Evolutionary conservation across 306 rosid species (phyloP).

Genomic region (Purshia tridentata): DNA sequence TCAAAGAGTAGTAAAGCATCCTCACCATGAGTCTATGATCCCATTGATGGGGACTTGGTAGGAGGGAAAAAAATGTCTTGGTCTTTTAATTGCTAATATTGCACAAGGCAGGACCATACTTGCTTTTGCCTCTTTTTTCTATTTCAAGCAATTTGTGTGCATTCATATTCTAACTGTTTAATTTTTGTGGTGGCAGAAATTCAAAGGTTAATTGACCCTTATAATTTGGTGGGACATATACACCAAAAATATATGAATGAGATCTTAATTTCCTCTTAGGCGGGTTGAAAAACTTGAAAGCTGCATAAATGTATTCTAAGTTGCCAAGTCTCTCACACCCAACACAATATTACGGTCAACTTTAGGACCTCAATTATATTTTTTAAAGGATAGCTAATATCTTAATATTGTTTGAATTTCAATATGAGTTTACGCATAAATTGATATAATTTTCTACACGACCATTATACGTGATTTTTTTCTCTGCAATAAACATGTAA

Average conservation of each 20-base stretch:
- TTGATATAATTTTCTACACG: no score
- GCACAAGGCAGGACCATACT: neutral
- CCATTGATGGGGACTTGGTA: neutral
- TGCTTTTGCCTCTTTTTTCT: neutral
- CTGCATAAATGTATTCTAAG: neutral
- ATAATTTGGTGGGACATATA: neutral
- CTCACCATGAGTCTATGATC: neutral
- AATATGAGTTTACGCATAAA: no score
- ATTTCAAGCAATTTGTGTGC: neutral
- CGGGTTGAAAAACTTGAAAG: neutral
- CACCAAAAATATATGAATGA: neutral
- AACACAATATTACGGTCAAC: neutral
- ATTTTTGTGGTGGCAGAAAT: neutral
- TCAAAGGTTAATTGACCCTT: constrained; percentile 1
- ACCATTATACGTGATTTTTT: no score
- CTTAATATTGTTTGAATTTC: no score
- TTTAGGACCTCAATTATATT: neutral
- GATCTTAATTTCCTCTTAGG: no score
- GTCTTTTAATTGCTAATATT: neutral
- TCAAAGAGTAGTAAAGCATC: neutral
- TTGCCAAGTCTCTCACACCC: neutral
- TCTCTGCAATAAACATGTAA: no score
- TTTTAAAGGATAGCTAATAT: no score
- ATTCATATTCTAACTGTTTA: neutral
- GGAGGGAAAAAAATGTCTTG: neutral